Conservation (phyloP, 1,284 basidiomycete genomes). For the Fomes fomentarius region DNA sequence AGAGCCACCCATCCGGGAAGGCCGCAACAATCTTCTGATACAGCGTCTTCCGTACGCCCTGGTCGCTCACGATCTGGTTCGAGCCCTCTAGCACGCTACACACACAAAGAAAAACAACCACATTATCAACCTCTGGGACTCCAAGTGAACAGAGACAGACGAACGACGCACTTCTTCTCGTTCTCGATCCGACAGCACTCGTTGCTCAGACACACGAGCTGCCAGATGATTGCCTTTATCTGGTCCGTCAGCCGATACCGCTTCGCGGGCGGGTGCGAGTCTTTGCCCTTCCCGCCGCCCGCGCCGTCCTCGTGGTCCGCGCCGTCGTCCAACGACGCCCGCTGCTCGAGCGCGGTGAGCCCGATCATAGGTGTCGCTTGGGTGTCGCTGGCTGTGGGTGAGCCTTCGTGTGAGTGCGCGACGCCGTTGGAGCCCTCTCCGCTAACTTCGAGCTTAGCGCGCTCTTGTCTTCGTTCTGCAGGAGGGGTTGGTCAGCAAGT, state of each 20-base stretch:
- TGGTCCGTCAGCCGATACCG: constrained; percentile 74
- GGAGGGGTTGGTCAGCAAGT: not conserved
- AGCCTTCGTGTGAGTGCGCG: constrained; percentile 40
- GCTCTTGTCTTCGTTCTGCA: constrained; percentile 64
- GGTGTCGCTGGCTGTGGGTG: constrained; percentile 32
- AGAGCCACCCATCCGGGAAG: constrained; percentile 79
- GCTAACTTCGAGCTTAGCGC: constrained; percentile 37
- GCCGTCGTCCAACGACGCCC: constrained; percentile 27
- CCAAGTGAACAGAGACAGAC: not conserved
- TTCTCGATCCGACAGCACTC: constrained; percentile 81
- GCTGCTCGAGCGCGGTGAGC: constrained; percentile 20
- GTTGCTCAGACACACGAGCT: constrained; percentile 78
- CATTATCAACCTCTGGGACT: constrained; percentile 6
- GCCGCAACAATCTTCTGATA: constrained; percentile 82
- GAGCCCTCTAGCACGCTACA: constrained; percentile 65
- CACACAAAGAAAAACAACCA: not conserved
- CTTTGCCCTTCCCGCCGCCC: constrained; percentile 35
- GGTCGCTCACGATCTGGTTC: constrained; percentile 74
- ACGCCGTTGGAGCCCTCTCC: constrained; percentile 29
- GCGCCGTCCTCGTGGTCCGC: constrained; percentile 35
- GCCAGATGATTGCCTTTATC: constrained; percentile 80
- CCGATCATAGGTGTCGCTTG: constrained; percentile 28
- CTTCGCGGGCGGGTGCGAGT: constrained; percentile 65
- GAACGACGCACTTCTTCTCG: constrained; percentile 73
- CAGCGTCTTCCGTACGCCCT: constrained; percentile 72